A percentile compares a stretch with the other conserved stretches of the same genome.
phyloP scores from a whole-genome alignment of 768 basidiomycete genomes.

The Boletus sensibilis region DNA sequence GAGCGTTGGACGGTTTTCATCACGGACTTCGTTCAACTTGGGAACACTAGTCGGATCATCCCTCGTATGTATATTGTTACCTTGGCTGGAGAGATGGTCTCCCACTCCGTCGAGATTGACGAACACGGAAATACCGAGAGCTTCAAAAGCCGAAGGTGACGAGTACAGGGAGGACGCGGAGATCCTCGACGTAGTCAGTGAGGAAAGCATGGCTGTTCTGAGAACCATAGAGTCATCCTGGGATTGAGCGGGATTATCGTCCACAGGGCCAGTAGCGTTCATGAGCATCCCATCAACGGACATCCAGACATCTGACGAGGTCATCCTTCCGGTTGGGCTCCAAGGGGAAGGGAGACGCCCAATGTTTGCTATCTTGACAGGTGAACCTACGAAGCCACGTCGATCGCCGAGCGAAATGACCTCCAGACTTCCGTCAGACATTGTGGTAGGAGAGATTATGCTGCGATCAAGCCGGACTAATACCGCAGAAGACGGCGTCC shows the following conservation, averaged over 20 bases:
- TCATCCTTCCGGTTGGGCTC: constrained; percentile 22
- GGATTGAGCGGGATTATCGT: not conserved
- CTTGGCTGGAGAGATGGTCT: not conserved
- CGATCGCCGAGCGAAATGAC: constrained; percentile 23
- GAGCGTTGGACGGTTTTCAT: constrained; percentile 1
- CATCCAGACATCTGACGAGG: constrained; percentile 23
- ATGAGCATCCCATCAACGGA: constrained; percentile 21
- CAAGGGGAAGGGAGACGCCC: constrained; percentile 30
- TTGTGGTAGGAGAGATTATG: constrained; percentile 21
- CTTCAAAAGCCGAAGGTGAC: constrained; percentile 15
- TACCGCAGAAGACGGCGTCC: constrained; percentile 13
- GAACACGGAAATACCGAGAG: constrained; percentile 20
- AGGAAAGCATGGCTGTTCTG: not conserved
- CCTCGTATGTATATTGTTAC: not conserved
- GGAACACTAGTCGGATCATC: not conserved
- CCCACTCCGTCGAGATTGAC: constrained; percentile 8
- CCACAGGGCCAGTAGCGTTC: constrained; percentile 16
- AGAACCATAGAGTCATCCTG: not conserved
- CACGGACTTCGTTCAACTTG: not conserved
- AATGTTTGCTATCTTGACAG: not conserved
- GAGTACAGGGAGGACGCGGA: constrained; percentile 12
- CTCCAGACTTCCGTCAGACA: constrained; percentile 25
- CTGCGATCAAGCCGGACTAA: constrained; percentile 23
- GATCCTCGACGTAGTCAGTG: not conserved
- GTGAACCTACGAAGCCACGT: constrained; percentile 8